These are phyloP conservation scores for Cyclotella atomus DNA, from an alignment of 108 stramenopile genomes.

Conservation along the genomic window DNA sequence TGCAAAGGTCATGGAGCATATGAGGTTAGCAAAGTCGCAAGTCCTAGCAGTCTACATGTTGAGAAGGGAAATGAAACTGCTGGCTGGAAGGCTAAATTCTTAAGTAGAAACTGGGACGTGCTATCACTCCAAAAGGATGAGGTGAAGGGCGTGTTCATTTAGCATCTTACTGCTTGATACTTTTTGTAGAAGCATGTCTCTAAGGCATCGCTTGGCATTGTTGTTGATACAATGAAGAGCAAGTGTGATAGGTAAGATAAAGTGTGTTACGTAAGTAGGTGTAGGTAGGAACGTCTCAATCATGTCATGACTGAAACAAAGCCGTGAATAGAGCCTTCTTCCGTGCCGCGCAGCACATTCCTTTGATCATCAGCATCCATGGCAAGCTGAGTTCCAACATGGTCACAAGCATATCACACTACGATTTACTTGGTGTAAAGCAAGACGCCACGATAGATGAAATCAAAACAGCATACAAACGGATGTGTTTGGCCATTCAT, in stretches of 20 bases:
- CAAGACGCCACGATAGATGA: neutral
- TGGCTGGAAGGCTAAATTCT: neutral
- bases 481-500: neutral
- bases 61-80: neutral
- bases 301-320: no score
- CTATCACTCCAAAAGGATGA: neutral
- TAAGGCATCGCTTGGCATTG: no score
- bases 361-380: no score
- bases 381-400: no score
- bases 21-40: neutral
- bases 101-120: neutral
- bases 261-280: no score
- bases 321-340: no score
- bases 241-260: no score
- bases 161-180: neutral
- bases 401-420: neutral
- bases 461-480: neutral
- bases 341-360: no score
- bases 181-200: no score
- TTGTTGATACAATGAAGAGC: no score
- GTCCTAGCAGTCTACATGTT: neutral
- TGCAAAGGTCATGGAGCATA: constrained; percentile 6
- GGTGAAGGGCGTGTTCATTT: constrained; percentile 4
- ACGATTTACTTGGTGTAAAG: neutral
- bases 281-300: no score